phyloP scores from a whole-genome alignment of 1,284 basidiomycete genomes.

The Baeospora myosura region DNA sequence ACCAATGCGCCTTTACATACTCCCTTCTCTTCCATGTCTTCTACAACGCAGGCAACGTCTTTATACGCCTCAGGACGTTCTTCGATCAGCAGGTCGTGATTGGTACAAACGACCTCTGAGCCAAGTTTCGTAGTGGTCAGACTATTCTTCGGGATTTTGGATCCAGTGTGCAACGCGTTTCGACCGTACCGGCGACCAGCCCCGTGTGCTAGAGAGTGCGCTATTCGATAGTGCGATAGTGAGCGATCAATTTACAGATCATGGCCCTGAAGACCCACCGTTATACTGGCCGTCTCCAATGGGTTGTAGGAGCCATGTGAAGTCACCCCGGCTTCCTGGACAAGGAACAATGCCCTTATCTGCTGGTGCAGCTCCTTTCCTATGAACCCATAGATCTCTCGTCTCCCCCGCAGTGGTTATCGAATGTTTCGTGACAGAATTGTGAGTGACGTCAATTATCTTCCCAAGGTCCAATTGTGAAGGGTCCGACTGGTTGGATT shows the following conservation, averaged over 20 bases:
- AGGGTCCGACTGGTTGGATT: slow-evolving; percentile 1
- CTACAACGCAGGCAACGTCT: slow-evolving; percentile 26
- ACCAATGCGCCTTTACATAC: slow-evolving; percentile 23
- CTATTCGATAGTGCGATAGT: slow-evolving; percentile 15
- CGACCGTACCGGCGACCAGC: slow-evolving; percentile 29
- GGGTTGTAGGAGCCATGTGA: slow-evolving; percentile 28
- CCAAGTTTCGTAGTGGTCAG: slow-evolving; percentile 26
- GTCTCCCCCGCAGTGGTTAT: slow-evolving; percentile 14
- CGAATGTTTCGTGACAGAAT: slow-evolving; percentile 24
- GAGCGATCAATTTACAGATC: neutral
- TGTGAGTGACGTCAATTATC: slow-evolving; percentile 33
- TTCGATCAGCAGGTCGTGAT: slow-evolving; percentile 28
- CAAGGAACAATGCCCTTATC: slow-evolving; percentile 27
- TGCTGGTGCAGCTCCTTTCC: slow-evolving; percentile 31
- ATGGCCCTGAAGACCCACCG: slow-evolving; percentile 15
- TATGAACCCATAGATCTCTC: slow-evolving; percentile 26
- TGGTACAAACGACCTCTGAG: slow-evolving; percentile 28
- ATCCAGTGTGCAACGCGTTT: slow-evolving; percentile 22
- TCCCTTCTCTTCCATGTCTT: slow-evolving; percentile 25
- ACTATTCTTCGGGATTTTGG: slow-evolving; percentile 22
- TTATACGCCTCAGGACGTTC: slow-evolving; percentile 35
- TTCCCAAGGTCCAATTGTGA: slow-evolving; percentile 19
- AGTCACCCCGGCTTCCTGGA: slow-evolving; percentile 30
- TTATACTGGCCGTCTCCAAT: slow-evolving; percentile 28
- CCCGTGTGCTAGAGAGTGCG: slow-evolving; percentile 30